phyloP scores from a whole-genome alignment of 1,284 basidiomycete species.

The Mycosarcoma mackinlayi region DNA sequence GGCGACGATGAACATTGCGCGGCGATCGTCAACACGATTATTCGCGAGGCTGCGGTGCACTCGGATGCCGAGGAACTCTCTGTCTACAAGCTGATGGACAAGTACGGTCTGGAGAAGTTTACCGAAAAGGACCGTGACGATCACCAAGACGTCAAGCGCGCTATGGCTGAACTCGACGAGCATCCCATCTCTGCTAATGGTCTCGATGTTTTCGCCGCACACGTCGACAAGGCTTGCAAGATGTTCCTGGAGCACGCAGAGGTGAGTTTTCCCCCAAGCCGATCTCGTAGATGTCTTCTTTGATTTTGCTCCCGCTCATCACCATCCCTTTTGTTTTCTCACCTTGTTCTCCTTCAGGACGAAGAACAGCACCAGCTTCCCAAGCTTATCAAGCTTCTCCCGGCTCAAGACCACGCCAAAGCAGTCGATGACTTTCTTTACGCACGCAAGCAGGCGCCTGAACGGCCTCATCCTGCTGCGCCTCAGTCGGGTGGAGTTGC shows the following conservation, averaged over 20 bases:
- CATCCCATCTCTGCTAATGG: slow-evolving; percentile 27
- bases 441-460: slow-evolving; percentile 50
- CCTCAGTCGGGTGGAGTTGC: slow-evolving; percentile 56
- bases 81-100: slow-evolving; percentile 52
- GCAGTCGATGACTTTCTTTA: slow-evolving; percentile 48
- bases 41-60: slow-evolving; percentile 36
- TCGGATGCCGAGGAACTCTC: slow-evolving; percentile 47
- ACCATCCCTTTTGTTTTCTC: neutral
- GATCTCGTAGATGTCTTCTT: too few species aligned
- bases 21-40: slow-evolving; percentile 40
- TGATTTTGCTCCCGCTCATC: too few species aligned
- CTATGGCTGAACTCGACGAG: slow-evolving; percentile 42
- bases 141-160: slow-evolving; percentile 55
- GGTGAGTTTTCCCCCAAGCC: neutral
- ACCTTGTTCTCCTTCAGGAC: slow-evolving; percentile 9
- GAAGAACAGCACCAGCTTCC: slow-evolving; percentile 46
- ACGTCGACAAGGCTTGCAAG: slow-evolving; percentile 43
- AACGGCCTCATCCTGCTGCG: slow-evolving; percentile 56
- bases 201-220: slow-evolving; percentile 26
- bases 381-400: slow-evolving; percentile 25
- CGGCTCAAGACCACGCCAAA: slow-evolving; percentile 45
- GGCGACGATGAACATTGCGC: slow-evolving; percentile 34
- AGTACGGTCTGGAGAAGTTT: slow-evolving; percentile 20
- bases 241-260: slow-evolving; percentile 54
- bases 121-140: slow-evolving; percentile 44